Base-by-base conservation (phyloP, 495 filamentous ascomycete genomes). In the Penicillium bialowiezense region DNA sequence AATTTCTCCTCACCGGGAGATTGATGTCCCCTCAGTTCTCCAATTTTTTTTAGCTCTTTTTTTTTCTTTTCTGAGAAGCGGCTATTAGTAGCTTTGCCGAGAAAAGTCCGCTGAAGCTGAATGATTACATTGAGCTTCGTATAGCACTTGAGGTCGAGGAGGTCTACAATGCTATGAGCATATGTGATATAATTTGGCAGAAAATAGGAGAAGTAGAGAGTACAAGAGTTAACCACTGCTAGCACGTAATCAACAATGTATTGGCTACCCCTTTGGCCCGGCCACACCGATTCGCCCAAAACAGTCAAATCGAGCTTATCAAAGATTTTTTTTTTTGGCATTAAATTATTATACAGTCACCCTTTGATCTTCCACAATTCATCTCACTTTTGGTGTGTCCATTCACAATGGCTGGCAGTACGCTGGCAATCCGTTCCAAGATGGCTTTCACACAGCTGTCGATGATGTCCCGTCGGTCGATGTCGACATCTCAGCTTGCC, bases 251-350 rank as follows among this genome's bases (percentile, higher is more conserved):
- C 28, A 8, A n/a, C 1, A 3, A 40, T 15, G 45, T 48, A 48
- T 26, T 32, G 12, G 26, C 9, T 48, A 48, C 49, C 44, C 36
- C 44, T 48, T 28, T 38, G 19, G 44, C 18, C 41, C 49, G 44
- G 52, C 39, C 55, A 72, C 70, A 73, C 70, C 70, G 70, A 66
- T 67, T 66, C 67, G 62, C 70, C 69, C 60, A 65, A 73, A 72
- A 61, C 59, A 73, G 70, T n/a, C 58, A 62, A 48, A 38, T 44
- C 42, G 39, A 38, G 41, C 51, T 60, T 60, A 56, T 55, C 50
- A 33, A 51, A 52, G 42, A 58, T 41, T 56, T 66, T 63, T 65
- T 55, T 57, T 52, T 51, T 36, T 43, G 35, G 33, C 41, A 32
- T 48, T 39, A 42, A 36, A 44, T 57, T 37, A 35, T 55, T 53